phyloP scores from a whole-genome alignment of 495 filamentous ascomycete genomes.

The Cercophora scortea region DNA sequence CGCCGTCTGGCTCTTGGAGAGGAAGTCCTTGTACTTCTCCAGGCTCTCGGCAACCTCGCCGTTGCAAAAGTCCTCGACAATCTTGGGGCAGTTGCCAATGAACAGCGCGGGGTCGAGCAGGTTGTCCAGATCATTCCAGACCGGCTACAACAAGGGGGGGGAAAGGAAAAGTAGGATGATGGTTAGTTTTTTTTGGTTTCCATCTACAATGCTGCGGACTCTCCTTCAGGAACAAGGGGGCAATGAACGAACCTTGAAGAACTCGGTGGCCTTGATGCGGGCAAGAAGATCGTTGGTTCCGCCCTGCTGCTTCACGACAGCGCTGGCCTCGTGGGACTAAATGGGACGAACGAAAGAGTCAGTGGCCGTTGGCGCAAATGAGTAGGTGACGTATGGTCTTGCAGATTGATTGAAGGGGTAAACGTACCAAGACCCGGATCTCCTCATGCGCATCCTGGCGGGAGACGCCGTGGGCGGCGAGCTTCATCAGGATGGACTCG shows the following conservation, averaged over 20 bases:
- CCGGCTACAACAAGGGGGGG: slow-evolving; percentile 34
- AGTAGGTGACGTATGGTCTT: neutral
- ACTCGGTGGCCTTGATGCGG: slow-evolving; percentile 63
- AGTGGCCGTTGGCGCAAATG: neutral
- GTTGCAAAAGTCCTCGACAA: slow-evolving; percentile 40
- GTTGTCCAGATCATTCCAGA: slow-evolving; percentile 64
- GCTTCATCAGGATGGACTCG: slow-evolving; percentile 81
- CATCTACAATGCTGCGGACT: neutral
- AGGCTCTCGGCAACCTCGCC: slow-evolving; percentile 18
- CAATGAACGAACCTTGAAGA: slow-evolving; percentile 50
- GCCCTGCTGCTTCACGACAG: slow-evolving; percentile 70
- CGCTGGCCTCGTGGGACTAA: slow-evolving; percentile 67
- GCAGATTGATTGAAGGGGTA: neutral
- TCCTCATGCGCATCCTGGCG: slow-evolving; percentile 91
- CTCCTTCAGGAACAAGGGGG: neutral
- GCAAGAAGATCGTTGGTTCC: slow-evolving; percentile 78
- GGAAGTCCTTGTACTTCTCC: slow-evolving; percentile 17
- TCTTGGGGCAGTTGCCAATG: slow-evolving; percentile 46
- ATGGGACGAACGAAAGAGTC: neutral
- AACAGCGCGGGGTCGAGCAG: slow-evolving; percentile 68
- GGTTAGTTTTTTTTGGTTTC: too few relatives aligned
- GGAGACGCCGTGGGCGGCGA: slow-evolving; percentile 64
- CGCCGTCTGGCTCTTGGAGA: slow-evolving; percentile 13
- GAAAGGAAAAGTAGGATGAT: too few relatives aligned
- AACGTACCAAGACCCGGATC: slow-evolving; percentile 61